Conservation (phyloP, 805 yeast species). For the Isabelozyma gotoi region DNA sequence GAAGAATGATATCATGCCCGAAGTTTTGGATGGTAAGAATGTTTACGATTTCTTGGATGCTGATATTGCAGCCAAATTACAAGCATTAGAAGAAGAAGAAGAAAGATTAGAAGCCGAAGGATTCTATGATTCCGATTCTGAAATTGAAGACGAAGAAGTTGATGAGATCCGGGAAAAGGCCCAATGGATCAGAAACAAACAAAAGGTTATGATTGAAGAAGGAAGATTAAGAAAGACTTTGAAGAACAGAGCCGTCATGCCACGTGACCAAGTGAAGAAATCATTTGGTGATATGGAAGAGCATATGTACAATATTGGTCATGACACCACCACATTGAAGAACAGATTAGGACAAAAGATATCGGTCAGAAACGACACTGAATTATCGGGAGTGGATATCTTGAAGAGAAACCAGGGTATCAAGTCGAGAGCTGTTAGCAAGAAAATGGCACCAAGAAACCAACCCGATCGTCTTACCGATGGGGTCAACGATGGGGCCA, state of each 20-base stretch:
- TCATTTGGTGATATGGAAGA: slow-evolving; percentile 77
- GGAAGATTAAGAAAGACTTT: slow-evolving; percentile 83
- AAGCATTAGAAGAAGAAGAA: slow-evolving; percentile 96
- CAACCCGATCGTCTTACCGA: slow-evolving; percentile 83
- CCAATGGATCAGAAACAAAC: slow-evolving; percentile 91
- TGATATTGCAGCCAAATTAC: slow-evolving; percentile 88
- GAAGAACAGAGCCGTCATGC: slow-evolving; percentile 85
- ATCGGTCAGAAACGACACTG: slow-evolving; percentile 34
- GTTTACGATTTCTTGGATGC: slow-evolving; percentile 97
- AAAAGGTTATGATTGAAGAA: slow-evolving; percentile 87
- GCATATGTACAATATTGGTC: slow-evolving; percentile 88
- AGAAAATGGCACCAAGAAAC: slow-evolving; percentile 46
- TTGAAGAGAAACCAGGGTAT: slow-evolving; percentile 56
- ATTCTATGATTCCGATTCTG: slow-evolving; percentile 82
- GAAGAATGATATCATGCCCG: slow-evolving; percentile 98
- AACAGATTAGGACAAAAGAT: slow-evolving; percentile 44
- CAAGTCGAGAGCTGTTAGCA: slow-evolving; percentile 40
- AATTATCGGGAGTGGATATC: slow-evolving; percentile 75
- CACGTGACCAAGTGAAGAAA: slow-evolving; percentile 82
- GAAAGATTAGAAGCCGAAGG: slow-evolving; percentile 92
- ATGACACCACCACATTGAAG: slow-evolving; percentile 68
- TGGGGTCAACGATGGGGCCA: slow-evolving; percentile 80
- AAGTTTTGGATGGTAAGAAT: slow-evolving; percentile 91
- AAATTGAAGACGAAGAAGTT: slow-evolving; percentile 55
- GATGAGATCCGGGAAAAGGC: slow-evolving; percentile 84